Evolutionary conservation across 148 eudicot genomes (phyloP), one percentile per base, ranked within the genome.

Genomic region (Rhododendron mucronatum): DNA sequence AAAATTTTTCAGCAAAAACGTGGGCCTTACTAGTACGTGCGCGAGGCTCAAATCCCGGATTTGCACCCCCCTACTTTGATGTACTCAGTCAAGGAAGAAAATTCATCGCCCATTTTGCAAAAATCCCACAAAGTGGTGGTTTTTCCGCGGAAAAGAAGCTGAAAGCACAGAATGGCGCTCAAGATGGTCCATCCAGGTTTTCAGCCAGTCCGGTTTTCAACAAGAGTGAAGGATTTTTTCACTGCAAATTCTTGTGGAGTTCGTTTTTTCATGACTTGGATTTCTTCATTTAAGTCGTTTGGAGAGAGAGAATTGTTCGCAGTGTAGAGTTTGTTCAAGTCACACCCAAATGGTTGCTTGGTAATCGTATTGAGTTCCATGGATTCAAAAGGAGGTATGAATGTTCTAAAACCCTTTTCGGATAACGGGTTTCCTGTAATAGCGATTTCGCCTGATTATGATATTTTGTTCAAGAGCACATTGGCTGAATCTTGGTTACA

Each of bases 221-320:
- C 37, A 15, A 85, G 90, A 82, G 94, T 91, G 61, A 89, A 89
- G 86, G 86, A 87, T 51, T 95, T 93, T 59, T 90, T 95, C 69
- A 7, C 76, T 5, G 67, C 50, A 2, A 93, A 91, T 76, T 87
- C 90, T 0, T 94, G 96, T 69, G 82, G 89, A 77, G 23, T 89
- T 84, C 87, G 92, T 18, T 91, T 96, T 74, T 96, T 95, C 90
- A 95, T 96, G 98, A 95, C 96, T 78, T 96, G 98, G 99, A 96
- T 96, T 81, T 95, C 98, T 33, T 87, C 94, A 14, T 53, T 90
- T 5, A 78, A 93, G 15, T 87, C 93, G 23, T 94, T 96, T 75
- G 90, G 93, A n/a, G 88, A 87, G 1, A 88, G 96, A 20, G 98
- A 95, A 79, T 23, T 88, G 47, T 87, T 95, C 71, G 59, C 90